Evolutionary conservation across 805 yeast genomes (phyloP).

Genomic region (Limtongia smithiae): DNA sequence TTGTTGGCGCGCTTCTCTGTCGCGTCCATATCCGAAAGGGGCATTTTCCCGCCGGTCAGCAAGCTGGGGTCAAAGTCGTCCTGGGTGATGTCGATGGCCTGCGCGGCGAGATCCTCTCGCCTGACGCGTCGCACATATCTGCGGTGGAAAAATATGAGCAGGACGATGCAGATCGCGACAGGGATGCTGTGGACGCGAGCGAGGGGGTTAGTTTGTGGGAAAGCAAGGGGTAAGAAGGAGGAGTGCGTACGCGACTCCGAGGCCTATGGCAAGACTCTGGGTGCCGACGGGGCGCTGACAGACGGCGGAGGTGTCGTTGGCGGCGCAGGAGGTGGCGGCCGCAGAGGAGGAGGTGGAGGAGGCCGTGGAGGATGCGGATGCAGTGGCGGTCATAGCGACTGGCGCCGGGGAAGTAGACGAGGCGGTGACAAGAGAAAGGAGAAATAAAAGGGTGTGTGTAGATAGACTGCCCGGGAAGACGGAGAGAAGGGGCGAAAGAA

Average conservation of each 20-base stretch:
- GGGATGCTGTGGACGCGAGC: conserved; percentile 38
- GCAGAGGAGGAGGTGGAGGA: conserved; percentile 4
- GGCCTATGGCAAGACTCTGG: conserved; percentile 21
- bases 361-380: conserved; percentile 1
- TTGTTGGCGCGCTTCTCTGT: conserved; percentile 3
- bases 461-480: too few relatives aligned
- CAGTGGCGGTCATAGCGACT: not conserved
- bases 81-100: conserved; percentile 38
- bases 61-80: too few relatives aligned
- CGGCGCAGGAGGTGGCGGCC: conserved; percentile 6
- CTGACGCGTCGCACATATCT: conserved; percentile 36
- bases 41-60: conserved; percentile 26
- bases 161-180: conserved; percentile 34
- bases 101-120: conserved; percentile 39
- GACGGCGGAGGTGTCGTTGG: conserved; percentile 4
- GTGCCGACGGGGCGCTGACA: conserved; percentile 21
- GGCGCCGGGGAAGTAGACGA: not conserved
- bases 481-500: too few relatives aligned
- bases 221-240: too few relatives aligned
- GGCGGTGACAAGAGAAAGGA: not conserved
- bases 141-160: conserved; percentile 36
- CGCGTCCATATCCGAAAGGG: conserved; percentile 6
- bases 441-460: not conserved
- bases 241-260: conserved; percentile 25
- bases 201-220: too few relatives aligned